These are phyloP conservation scores for Salvia sclarea DNA, from an alignment of 305 asterid genomes.

Conservation along the genomic window DNA sequence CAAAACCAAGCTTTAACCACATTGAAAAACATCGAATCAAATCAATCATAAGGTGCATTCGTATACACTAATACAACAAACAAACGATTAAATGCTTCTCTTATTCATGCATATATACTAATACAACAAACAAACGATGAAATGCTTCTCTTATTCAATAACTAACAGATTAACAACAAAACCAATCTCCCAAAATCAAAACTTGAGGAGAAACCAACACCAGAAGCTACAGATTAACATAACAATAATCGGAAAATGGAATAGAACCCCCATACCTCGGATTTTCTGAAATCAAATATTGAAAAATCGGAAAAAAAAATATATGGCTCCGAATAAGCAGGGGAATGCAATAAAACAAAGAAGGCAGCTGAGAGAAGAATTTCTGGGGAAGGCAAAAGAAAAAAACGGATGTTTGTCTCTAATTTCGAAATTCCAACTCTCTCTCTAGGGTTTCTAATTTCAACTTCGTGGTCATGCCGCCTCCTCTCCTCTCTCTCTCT, in stretches of 20 bases:
- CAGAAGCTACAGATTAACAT: not conserved
- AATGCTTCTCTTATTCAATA: not conserved
- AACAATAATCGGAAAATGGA: not conserved
- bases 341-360: slow-evolving; percentile 14
- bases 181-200: not conserved
- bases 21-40: slow-evolving; percentile 12
- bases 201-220: not conserved
- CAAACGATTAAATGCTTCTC: not conserved
- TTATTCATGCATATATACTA: too few relatives aligned
- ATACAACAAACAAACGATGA: not conserved
- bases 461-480: slow-evolving; percentile 20
- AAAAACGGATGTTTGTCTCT: slow-evolving; percentile 33
- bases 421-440: not conserved
- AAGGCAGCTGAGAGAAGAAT: slow-evolving; percentile 27
- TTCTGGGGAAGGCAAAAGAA: slow-evolving; percentile 31
- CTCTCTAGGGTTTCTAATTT: slow-evolving; percentile 44
- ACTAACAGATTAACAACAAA: not conserved
- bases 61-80: too few relatives aligned
- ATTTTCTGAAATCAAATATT: slow-evolving; percentile 22
- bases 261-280: slow-evolving; percentile 31
- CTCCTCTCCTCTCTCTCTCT: not conserved
- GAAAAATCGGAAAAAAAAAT: not conserved
- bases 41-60: slow-evolving; percentile 19
- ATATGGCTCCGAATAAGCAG: not conserved
- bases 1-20: slow-evolving; percentile 31